These are phyloP conservation scores for Micractinium sp. DNA, from an alignment of 139 green algal species.

Conservation along the genomic window DNA sequence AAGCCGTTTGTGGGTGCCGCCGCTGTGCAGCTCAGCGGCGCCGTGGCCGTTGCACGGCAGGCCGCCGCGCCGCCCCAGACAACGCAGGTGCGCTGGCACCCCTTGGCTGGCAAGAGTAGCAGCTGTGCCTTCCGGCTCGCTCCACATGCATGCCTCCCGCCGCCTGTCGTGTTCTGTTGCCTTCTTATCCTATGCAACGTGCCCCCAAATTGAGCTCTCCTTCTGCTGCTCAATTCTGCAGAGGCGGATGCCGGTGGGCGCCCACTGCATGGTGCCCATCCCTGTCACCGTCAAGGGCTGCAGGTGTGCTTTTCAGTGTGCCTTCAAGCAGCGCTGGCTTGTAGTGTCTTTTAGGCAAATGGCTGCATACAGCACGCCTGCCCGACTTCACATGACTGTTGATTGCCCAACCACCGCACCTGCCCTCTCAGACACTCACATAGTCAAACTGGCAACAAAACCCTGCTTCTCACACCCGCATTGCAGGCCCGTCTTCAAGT, in stretches of 20 bases:
- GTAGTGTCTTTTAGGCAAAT: too few relatives aligned
- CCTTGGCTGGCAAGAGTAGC: too few relatives aligned
- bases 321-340: neutral
- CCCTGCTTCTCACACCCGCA: neutral
- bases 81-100: too few relatives aligned
- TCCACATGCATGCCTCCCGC: neutral
- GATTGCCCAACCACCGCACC: neutral
- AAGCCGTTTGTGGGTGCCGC: constrained; percentile 40
- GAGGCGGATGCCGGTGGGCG: constrained; percentile 56
- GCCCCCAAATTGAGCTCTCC: neutral
- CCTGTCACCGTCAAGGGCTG: constrained; percentile 60
- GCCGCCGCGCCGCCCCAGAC: constrained; percentile 50
- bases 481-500: constrained; percentile 55
- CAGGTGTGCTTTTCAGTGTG: neutral
- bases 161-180: neutral
- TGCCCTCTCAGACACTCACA: neutral
- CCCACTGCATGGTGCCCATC: constrained; percentile 47
- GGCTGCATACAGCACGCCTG: too few relatives aligned
- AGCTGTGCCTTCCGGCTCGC: too few relatives aligned
- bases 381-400: neutral
- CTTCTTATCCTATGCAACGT: neutral
- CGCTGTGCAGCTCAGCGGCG: constrained; percentile 40
- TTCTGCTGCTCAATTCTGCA: neutral
- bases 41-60: constrained; percentile 66
- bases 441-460: neutral